Evolutionary conservation across 2,329 filamentous ascomycete species (phyloP), one percentile per base, ranked within the genome.

Genomic region (Pseudopyrenochaeta lycopersici): DNA sequence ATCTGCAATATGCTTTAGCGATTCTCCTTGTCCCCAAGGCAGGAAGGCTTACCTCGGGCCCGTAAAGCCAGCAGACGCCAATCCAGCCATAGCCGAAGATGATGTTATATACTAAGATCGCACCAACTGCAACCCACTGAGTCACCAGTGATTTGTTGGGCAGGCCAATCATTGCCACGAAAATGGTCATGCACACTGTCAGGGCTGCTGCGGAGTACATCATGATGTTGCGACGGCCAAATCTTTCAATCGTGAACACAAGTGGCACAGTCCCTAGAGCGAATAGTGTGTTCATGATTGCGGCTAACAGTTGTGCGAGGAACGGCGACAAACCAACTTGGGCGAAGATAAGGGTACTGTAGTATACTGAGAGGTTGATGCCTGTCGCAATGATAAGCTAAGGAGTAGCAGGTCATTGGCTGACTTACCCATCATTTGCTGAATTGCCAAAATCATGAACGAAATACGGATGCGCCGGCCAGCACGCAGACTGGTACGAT

Each of bases 401-500:
- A 1, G 32, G 30, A 18, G 36, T 21, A 27, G 4, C 30, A 32
- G 30, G 30, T 32, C 14, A 32, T 32, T 7, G 30, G 7, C 30
- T 32, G 9, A 27, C 32, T 27, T 36, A 54, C 52, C 52, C 46
- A 54, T 45, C 41, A 54, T 50, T 40, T 54, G 46, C 40, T 54
- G 32, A 7, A 49, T 36, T 46, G 56, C 64, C 12, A 63, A 58
- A 35, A 77, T 73, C 49, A 76, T 49, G 58, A 76, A 77, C 4
- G 72, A 72, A 3, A 75, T 77, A 3, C 75, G 64, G 7, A 77
- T 62, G 9, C 75, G 70, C 6, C 71, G 67, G 14, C 73, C 74
- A 10, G 70, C 70, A 49, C 70, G 64, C 2, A 76, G 60, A 36
- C 73, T 68, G 2, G 64, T 72, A 38, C 62, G 67, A 52, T 78